Evolutionary conservation across 2,329 filamentous ascomycete genomes (phyloP).

Genomic region (Paecilomyces sp.): DNA sequence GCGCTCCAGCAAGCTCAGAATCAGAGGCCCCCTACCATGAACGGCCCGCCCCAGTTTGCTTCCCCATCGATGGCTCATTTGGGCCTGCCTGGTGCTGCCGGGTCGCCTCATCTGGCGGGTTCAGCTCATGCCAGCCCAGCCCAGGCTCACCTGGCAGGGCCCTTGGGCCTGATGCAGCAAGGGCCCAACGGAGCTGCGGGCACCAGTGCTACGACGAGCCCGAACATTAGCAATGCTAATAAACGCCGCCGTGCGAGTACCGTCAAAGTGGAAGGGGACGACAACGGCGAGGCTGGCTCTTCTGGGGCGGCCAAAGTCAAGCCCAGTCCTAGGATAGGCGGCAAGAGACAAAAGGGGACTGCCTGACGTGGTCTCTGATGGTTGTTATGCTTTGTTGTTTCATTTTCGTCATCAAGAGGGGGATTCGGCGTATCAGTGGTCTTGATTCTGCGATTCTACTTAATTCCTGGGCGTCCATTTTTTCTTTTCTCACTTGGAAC

Average conservation of each 20-base stretch:
- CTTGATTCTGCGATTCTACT: conserved; percentile 2
- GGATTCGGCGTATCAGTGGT: conserved; percentile 8
- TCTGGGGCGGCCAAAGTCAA: conserved; percentile 36
- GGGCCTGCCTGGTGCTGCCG: conserved; percentile 39
- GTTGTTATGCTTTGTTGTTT: conserved; percentile 6
- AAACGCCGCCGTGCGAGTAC: conserved; percentile 54
- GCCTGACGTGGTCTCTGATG: conserved; percentile 5
- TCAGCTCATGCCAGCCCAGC: conserved; percentile 42
- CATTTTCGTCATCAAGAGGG: conserved; percentile 7
- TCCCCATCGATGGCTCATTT: conserved; percentile 53
- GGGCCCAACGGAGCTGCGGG: conserved; percentile 46
- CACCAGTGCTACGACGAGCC: conserved; percentile 56
- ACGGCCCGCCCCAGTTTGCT: conserved; percentile 46
- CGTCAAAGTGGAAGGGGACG: conserved; percentile 54
- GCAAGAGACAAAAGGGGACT: conserved; percentile 41
- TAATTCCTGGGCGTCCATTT: conserved; percentile 6
- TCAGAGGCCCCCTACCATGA: conserved; percentile 38
- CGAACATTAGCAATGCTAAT: conserved; percentile 44
- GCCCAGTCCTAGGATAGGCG: conserved; percentile 39
- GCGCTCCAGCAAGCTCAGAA: conserved; percentile 29
- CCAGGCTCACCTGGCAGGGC: conserved; percentile 38
- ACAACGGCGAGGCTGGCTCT: conserved; percentile 32
- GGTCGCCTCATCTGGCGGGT: conserved; percentile 47
- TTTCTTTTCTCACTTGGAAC: conserved; percentile 11
- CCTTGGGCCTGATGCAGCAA: conserved; percentile 50